phyloP scores from a whole-genome alignment of 139 green algal genomes.

The Coelastrella sp. region DNA sequence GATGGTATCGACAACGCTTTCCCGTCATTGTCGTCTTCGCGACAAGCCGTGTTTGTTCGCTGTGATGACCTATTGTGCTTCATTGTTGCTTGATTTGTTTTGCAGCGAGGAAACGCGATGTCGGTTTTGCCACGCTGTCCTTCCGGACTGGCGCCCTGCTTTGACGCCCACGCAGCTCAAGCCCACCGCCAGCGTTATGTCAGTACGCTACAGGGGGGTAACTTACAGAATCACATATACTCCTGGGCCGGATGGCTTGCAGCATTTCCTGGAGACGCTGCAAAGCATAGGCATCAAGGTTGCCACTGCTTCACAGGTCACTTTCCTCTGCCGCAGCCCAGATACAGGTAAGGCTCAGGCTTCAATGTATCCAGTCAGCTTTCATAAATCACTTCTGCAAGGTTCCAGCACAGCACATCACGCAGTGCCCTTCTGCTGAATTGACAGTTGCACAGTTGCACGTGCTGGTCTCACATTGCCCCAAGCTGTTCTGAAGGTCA shows the following conservation, averaged over 20 bases:
- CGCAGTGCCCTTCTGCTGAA: too few relatives aligned
- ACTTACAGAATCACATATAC: slow-evolving; percentile 50
- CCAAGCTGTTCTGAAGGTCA: too few relatives aligned
- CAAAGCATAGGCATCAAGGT: slow-evolving; percentile 53
- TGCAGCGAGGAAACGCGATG: slow-evolving; percentile 51
- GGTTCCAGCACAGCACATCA: neutral
- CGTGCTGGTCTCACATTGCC: too few relatives aligned
- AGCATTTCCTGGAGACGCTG: slow-evolving; percentile 53
- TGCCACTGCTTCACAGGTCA: slow-evolving; percentile 43
- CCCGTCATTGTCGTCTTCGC: neutral
- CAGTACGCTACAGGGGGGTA: slow-evolving; percentile 47
- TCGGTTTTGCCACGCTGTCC: slow-evolving; percentile 43
- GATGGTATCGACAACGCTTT: neutral
- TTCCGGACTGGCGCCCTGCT: slow-evolving; percentile 50
- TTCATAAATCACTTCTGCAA: too few relatives aligned
- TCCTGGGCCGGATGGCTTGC: slow-evolving; percentile 45
- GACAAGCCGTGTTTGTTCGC: too few relatives aligned
- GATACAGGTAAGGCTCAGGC: slow-evolving; percentile 34
- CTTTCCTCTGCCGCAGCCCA: slow-evolving; percentile 50
- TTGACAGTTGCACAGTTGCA: too few relatives aligned
- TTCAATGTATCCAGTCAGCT: too few relatives aligned
- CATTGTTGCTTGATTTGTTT: neutral
- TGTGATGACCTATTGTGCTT: neutral
- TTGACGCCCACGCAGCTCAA: slow-evolving; percentile 42
- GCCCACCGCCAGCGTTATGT: slow-evolving; percentile 49